Percentiles rank a stretch among this genome's conserved stretches.
These are phyloP conservation scores for Komagataella mondaviorum DNA, from an alignment of 805 yeast genomes.

Conservation along the genomic window DNA sequence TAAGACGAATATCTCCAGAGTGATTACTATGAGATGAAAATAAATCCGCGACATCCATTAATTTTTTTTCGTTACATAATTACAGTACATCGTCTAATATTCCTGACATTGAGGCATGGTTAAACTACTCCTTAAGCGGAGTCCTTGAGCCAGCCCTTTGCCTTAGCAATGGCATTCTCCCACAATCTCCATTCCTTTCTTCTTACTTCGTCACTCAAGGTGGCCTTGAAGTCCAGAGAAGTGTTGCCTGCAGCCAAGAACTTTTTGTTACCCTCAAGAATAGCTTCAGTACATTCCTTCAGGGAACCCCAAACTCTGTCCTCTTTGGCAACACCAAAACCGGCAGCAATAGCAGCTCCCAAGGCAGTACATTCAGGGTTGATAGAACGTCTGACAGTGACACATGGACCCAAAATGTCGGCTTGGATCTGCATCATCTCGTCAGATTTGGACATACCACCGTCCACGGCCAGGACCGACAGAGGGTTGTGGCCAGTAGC, in stretches of 20 bases:
- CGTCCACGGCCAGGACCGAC: constrained; percentile 66
- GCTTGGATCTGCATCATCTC: constrained; percentile 92
- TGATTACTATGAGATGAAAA: not conserved
- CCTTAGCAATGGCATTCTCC: constrained; percentile 76
- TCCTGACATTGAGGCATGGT: not conserved
- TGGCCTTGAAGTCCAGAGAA: constrained; percentile 8
- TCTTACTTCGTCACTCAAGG: constrained; percentile 44
- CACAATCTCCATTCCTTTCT: constrained; percentile 57
- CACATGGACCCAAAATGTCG: constrained; percentile 80
- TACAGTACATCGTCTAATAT: not conserved
- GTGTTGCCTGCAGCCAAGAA: constrained; percentile 1
- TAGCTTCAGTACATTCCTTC: constrained; percentile 43
- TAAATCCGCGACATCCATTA: not conserved
- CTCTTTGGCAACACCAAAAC: constrained; percentile 35
- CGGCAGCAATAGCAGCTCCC: constrained; percentile 96
- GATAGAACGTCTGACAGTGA: constrained; percentile 65
- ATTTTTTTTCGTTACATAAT: not conserved
- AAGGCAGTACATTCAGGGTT: constrained; percentile 88
- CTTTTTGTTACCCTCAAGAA: constrained; percentile 19
- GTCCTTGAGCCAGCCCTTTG: constrained; percentile 59
- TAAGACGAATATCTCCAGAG: too few species aligned
- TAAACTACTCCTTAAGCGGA: not conserved
- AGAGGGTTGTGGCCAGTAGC: constrained; percentile 26
- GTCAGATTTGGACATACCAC: constrained; percentile 88
- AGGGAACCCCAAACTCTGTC: constrained; percentile 65